These are phyloP conservation scores for Kazachstania psychrophila DNA, from an alignment of 805 yeast genomes.

Conservation along the genomic window DNA sequence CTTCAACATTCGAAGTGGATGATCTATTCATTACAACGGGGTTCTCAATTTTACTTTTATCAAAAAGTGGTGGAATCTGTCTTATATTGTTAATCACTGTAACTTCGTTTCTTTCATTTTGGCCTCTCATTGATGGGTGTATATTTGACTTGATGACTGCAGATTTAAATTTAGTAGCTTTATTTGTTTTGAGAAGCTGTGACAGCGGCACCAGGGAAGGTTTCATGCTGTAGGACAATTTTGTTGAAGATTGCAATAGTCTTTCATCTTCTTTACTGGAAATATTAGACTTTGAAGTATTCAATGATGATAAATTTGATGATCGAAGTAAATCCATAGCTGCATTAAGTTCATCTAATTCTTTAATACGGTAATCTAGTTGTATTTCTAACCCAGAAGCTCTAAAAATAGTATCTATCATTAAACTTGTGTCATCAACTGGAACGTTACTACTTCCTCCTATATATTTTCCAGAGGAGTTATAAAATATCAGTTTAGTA, in stretches of 20 bases:
- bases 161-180: too few relatives aligned
- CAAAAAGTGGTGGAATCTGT: conserved; percentile 34
- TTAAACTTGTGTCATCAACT: conserved; percentile 9
- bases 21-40: conserved; percentile 37
- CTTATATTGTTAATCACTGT: conserved; percentile 9
- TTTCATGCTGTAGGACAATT: neutral
- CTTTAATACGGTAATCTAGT: conserved; percentile 45
- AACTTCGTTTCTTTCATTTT: conserved; percentile 11
- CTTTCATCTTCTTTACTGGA: too few relatives aligned
- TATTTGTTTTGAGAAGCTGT: neutral
- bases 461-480: conserved; percentile 22
- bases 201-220: neutral
- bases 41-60: conserved; percentile 27
- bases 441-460: conserved; percentile 20
- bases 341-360: too few relatives aligned
- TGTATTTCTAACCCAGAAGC: conserved; percentile 57
- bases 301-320: too few relatives aligned
- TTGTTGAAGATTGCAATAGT: neutral
- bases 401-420: conserved; percentile 35
- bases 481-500: conserved; percentile 19
- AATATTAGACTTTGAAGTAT: too few relatives aligned
- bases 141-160: too few relatives aligned
- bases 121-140: too few relatives aligned
- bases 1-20: conserved; percentile 32
- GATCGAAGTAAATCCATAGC: too few relatives aligned